phyloP scores from a whole-genome alignment of 345 rosid genomes.

The Acer saccharum region DNA sequence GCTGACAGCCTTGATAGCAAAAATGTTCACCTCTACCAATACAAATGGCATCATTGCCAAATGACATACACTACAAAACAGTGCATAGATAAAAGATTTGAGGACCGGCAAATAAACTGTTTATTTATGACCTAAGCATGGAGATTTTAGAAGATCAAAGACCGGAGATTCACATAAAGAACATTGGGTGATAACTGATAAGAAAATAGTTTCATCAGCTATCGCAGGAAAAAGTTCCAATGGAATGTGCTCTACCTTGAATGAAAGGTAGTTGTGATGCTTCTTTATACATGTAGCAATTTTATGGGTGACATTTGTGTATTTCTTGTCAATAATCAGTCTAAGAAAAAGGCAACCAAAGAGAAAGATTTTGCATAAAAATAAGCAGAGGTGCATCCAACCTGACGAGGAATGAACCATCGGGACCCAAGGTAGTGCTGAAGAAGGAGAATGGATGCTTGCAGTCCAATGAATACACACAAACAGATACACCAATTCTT shows the following conservation, averaged over 20 bases:
- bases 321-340: background rate
- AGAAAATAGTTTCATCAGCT: background rate
- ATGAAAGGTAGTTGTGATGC: background rate
- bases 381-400: conserved; percentile 32
- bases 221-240: background rate
- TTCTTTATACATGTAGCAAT: background rate
- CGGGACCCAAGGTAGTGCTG: conserved; percentile 97
- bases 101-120: background rate
- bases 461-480: conserved; percentile 68
- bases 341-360: background rate
- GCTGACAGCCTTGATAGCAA: background rate
- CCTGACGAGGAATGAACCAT: conserved; percentile 97
- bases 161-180: background rate
- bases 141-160: background rate
- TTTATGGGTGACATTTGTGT: background rate
- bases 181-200: background rate
- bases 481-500: conserved; percentile 77
- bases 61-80: background rate
- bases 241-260: background rate
- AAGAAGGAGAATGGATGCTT: conserved; percentile 85
- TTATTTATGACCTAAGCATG: background rate
- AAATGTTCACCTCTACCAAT: background rate
- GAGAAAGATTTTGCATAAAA: conserved; percentile 5
- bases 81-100: background rate
- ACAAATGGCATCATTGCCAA: background rate